A percentile compares a stretch with the other conserved stretches of the same genome.
Conservation (phyloP, 768 basidiomycete species). For the Psilocybe tampanensis region DNA sequence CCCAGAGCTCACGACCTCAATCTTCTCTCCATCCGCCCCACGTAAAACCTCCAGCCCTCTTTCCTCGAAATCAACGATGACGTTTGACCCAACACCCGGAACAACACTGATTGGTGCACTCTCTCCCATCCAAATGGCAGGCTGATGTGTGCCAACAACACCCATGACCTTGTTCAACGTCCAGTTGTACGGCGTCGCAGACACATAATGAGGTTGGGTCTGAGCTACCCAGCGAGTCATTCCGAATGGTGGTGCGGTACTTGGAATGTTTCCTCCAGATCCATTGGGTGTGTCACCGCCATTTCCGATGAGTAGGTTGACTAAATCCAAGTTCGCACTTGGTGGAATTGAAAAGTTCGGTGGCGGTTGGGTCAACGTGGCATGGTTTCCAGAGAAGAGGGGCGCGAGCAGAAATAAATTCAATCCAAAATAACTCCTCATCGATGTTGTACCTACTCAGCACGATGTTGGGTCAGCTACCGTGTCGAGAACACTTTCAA, state of each 20-base stretch:
- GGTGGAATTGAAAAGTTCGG: constrained; percentile 13
- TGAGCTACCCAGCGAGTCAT: constrained; percentile 89
- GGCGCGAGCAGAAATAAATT: neutral
- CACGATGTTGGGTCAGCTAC: no score
- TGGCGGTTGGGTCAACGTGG: constrained; percentile 18
- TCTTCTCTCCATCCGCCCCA: constrained; percentile 42
- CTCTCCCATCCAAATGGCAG: constrained; percentile 91
- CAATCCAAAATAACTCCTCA: neutral
- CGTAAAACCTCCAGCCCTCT: constrained; percentile 47
- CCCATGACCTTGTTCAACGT: constrained; percentile 62
- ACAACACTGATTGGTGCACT: constrained; percentile 63
- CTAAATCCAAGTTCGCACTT: constrained; percentile 16
- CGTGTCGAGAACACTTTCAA: no score
- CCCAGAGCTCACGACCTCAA: constrained; percentile 54
- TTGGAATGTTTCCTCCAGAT: constrained; percentile 80
- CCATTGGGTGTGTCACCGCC: constrained; percentile 71
- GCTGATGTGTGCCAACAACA: constrained; percentile 80
- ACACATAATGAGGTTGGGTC: constrained; percentile 76
- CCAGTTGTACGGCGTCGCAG: constrained; percentile 70
- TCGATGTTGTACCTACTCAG: no score
- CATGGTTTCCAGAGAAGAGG: neutral
- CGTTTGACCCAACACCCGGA: constrained; percentile 48
- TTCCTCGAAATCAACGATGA: constrained; percentile 58
- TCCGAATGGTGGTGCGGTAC: constrained; percentile 75
- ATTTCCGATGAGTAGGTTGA: constrained; percentile 62